A percentile compares a stretch with the other conserved stretches of the same genome.
phyloP scores from a whole-genome alignment of 2,329 filamentous ascomycete genomes.

The Tolypocladium ophioglossoides region DNA sequence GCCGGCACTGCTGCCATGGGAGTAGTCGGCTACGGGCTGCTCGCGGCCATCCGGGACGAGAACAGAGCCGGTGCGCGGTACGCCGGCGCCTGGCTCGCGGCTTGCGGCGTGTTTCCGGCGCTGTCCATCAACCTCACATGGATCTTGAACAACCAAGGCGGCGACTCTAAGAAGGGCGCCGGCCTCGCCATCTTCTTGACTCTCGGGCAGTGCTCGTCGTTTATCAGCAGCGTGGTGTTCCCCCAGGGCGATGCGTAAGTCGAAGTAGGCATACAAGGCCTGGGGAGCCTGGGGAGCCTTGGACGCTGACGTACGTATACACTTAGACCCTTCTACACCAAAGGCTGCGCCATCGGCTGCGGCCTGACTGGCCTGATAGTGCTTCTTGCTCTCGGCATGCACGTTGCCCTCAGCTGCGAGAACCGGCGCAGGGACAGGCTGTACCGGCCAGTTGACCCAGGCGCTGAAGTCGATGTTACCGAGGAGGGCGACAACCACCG shows the following conservation, averaged over 20 bases:
- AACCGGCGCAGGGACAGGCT: conserved; percentile 6
- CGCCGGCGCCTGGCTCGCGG: conserved; percentile 24
- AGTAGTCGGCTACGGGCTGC: conserved; percentile 19
- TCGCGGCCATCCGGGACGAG: conserved; percentile 10
- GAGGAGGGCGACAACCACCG: conserved; percentile 8
- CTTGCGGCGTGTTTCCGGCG: conserved; percentile 17
- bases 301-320: background rate
- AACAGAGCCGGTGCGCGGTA: conserved; percentile 18
- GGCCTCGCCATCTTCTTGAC: conserved; percentile 8
- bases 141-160: conserved; percentile 19
- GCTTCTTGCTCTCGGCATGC: conserved; percentile 6
- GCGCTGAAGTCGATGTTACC: conserved; percentile 7
- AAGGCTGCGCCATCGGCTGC: conserved; percentile 10
- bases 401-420: conserved; percentile 7
- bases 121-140: conserved; percentile 19
- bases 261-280: too few relatives aligned
- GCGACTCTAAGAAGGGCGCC: conserved; percentile 17
- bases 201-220: conserved; percentile 19
- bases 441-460: conserved; percentile 4
- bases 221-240: conserved; percentile 15
- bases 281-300: background rate
- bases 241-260: conserved; percentile 12
- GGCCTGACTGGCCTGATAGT: conserved; percentile 7
- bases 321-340: conserved; percentile 7
- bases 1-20: conserved; percentile 11